These are phyloP conservation scores for Yarrowia bubula DNA, from an alignment of 805 yeast species.

Conservation along the genomic window DNA sequence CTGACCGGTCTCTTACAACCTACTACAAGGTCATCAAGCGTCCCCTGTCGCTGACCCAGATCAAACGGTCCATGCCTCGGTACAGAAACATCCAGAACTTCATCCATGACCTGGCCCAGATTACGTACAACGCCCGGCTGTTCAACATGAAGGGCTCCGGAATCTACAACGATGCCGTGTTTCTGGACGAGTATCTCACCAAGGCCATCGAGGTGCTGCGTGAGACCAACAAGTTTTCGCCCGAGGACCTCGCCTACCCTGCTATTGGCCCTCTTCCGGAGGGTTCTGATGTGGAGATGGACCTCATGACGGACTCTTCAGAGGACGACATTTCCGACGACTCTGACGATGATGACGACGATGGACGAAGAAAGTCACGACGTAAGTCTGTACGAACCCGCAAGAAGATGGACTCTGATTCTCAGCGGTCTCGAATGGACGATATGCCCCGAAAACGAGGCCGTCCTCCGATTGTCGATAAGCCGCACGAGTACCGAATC, in stretches of 20 bases:
- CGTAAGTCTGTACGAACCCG: slow-evolving; percentile 24
- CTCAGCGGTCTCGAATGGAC: slow-evolving; percentile 26
- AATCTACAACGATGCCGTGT: slow-evolving; percentile 66
- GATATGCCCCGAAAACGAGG: slow-evolving; percentile 68
- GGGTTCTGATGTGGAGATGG: slow-evolving; percentile 38
- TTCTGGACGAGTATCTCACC: slow-evolving; percentile 53
- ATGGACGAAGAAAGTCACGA: slow-evolving; percentile 33
- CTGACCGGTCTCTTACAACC: slow-evolving; percentile 68
- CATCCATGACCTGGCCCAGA: slow-evolving; percentile 73
- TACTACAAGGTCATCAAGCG: slow-evolving; percentile 74
- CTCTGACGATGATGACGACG: slow-evolving; percentile 39
- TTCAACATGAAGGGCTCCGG: slow-evolving; percentile 70
- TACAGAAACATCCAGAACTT: slow-evolving; percentile 55
- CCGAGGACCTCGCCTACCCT: slow-evolving; percentile 51
- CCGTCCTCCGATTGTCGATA: slow-evolving; percentile 86
- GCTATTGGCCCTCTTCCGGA: slow-evolving; percentile 70
- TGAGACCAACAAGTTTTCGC: slow-evolving; percentile 42
- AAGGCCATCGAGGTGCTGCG: slow-evolving; percentile 51
- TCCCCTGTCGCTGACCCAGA: slow-evolving; percentile 79
- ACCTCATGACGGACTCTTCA: slow-evolving; percentile 34
- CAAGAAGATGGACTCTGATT: slow-evolving; percentile 29
- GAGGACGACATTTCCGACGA: slow-evolving; percentile 35
- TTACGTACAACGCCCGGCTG: slow-evolving; percentile 85
- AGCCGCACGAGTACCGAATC: slow-evolving; percentile 88
- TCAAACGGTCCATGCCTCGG: slow-evolving; percentile 40